Evolutionary conservation across 495 filamentous ascomycete genomes (phyloP).

Genomic region (Aspergillus nanangensis): DNA sequence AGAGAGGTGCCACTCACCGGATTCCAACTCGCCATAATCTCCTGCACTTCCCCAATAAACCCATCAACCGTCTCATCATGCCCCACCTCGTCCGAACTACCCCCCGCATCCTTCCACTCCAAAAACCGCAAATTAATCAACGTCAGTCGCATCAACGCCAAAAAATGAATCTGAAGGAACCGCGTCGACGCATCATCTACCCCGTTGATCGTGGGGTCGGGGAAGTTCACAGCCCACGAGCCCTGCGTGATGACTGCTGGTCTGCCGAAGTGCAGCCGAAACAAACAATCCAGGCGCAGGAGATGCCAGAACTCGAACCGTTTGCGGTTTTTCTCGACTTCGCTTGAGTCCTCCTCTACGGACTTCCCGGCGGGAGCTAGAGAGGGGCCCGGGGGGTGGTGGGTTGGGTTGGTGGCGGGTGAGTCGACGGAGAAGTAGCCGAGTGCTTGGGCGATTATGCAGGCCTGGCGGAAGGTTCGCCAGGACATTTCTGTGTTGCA

Average conservation of each 20-base stretch:
- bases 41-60: constrained; percentile 11
- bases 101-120: constrained; percentile 3
- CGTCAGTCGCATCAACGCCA: constrained; percentile 19
- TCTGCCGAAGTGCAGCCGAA: constrained; percentile 16
- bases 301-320: constrained; percentile 24
- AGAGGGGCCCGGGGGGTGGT: too few species aligned
- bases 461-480: constrained; percentile 9
- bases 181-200: constrained; percentile 11
- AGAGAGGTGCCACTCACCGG: constrained; percentile 2
- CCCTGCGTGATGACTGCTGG: constrained; percentile 12
- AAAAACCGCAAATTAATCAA: constrained; percentile 14
- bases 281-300: constrained; percentile 14
- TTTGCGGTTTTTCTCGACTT: constrained; percentile 15
- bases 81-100: background rate
- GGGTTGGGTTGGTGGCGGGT: background rate
- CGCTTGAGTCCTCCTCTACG: background rate
- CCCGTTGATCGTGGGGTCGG: constrained; percentile 15
- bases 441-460: constrained; percentile 8
- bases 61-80: constrained; percentile 10
- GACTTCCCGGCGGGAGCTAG: too few species aligned
- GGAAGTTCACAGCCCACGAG: constrained; percentile 20
- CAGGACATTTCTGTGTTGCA: constrained; percentile 14
- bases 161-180: constrained; percentile 19
- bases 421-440: constrained; percentile 17
- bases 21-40: constrained; percentile 14